Base-by-base conservation (phyloP, 1,284 basidiomycete species). In the Malassezia psittaci region DNA sequence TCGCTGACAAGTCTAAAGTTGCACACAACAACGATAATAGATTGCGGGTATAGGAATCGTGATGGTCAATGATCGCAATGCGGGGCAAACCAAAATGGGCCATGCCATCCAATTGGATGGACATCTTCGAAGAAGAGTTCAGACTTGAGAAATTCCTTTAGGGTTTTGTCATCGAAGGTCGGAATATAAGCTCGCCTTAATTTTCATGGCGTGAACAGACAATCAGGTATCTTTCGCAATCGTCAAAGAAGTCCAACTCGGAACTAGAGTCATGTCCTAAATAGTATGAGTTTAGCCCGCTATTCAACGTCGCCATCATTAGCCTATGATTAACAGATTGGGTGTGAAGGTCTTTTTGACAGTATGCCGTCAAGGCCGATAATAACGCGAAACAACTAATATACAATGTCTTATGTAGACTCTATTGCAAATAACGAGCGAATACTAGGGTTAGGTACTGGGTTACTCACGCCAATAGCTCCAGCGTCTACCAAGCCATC, bases 401-500 rank as follows among this genome's bases (percentile, higher is more conserved):
- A 19, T 45, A 45, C 21, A 32, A 32, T 19, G 10, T 33, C 29
- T 7, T 21, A 15, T 13, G 16, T 36, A 16, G 15, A 46, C 15
- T 13, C 24, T 32, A 32, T 29, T 51, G 48, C n/a, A 46, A 40
- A 21, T 40, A 56, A 16, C 44, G 29, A 12, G 43, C 36, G 40
- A 56, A 56, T 7, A 47, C 54, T 56, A 45, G 5, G 24, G 24
- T 19, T 56, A 40, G 40, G 29, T 45, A 10, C 10, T 12, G 41
- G 2, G 7, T 15, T 2, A 57, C 54, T 9, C 47, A 57, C 54
- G 81, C 83, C 86, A 87, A 71, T 88, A 82, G 64, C 86, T 87
- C 81, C 85, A 87, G 72, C 82, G 82, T 64, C 90, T 80, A 34
- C 90, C 90, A 40, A 89, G 75, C 83, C 85, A 91, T 74, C 88